Conservation (phyloP, 2,329 filamentous ascomycete species). For the Aotearoamyces nothofagi region DNA sequence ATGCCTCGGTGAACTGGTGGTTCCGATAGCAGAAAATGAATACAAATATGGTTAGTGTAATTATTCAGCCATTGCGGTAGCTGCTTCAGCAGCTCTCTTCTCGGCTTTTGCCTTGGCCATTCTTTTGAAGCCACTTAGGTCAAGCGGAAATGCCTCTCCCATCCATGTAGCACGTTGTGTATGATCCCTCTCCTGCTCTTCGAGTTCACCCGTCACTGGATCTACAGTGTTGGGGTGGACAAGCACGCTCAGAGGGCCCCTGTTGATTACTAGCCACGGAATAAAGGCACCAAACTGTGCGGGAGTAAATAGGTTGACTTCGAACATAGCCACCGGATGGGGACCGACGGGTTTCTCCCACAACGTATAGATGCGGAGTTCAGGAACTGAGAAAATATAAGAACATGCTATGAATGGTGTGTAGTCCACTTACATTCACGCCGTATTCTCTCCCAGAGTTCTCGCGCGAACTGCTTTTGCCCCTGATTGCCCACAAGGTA, state of each 20-base stretch:
- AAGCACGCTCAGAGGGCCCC: slow-evolving; percentile 64
- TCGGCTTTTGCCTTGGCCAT: slow-evolving; percentile 3
- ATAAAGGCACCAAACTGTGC: slow-evolving; percentile 82
- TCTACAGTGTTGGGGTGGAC: slow-evolving; percentile 73
- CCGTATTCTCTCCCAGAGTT: slow-evolving; percentile 64
- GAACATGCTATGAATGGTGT: too few relatives aligned
- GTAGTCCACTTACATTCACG: slow-evolving; percentile 48
- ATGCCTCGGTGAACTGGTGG: slow-evolving; percentile 52
- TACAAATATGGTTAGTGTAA: too few relatives aligned
- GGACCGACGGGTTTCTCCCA: slow-evolving; percentile 70
- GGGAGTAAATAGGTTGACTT: slow-evolving; percentile 77
- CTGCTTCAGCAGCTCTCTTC: slow-evolving; percentile 1
- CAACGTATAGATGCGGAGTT: slow-evolving; percentile 66
- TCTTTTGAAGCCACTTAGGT: slow-evolving; percentile 33
- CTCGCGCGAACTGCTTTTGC: slow-evolving; percentile 52
- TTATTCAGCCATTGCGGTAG: too few relatives aligned
- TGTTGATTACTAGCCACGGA: slow-evolving; percentile 68
- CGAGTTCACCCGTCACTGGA: slow-evolving; percentile 24
- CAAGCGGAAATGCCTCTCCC: slow-evolving; percentile 48
- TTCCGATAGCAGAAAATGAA: too few relatives aligned
- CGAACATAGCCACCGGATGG: slow-evolving; percentile 78
- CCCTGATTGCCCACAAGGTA: slow-evolving; percentile 49
- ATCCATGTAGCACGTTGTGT: slow-evolving; percentile 56
- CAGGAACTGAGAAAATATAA: slow-evolving; percentile 59
- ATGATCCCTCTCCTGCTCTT: slow-evolving; percentile 17